A percentile compares a stretch with the other conserved stretches of the same genome.
Evolutionary conservation across 495 filamentous ascomycete species (phyloP).

Genomic region (Penicillium maclennaniae): DNA sequence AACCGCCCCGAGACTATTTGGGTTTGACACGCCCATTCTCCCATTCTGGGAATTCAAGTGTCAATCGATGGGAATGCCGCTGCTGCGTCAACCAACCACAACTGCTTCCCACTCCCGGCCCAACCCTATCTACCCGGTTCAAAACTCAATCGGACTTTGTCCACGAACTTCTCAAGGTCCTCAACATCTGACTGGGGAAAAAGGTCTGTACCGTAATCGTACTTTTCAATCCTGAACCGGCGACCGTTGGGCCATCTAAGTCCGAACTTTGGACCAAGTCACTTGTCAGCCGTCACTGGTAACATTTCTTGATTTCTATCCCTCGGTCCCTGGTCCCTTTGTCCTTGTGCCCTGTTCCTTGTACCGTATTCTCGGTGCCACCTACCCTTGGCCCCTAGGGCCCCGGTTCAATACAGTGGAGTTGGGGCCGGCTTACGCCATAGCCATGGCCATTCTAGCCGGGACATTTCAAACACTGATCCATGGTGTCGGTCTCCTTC

Average conservation of each 20-base stretch:
- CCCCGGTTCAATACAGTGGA: background rate
- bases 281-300: no score
- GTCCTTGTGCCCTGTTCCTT: no score
- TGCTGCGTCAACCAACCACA: slow-evolving; percentile 10
- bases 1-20: no score
- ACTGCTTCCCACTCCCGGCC: slow-evolving; percentile 5
- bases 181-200: background rate
- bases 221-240: no score
- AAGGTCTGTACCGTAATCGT: no score
- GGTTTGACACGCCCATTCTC: background rate
- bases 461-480: background rate
- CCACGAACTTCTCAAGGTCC: slow-evolving; percentile 9
- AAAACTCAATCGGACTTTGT: slow-evolving; percentile 27
- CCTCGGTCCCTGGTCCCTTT: no score
- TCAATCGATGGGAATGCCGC: slow-evolving; percentile 1
- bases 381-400: background rate
- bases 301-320: no score
- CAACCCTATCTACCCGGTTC: slow-evolving; percentile 28
- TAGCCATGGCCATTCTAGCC: background rate
- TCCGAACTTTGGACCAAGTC: no score
- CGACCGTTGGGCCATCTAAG: no score
- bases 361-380: background rate
- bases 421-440: background rate
- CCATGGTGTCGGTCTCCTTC: background rate
- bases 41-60: background rate